Conservation (phyloP, 257 asterid species). For the Marsdenia floribunda region DNA sequence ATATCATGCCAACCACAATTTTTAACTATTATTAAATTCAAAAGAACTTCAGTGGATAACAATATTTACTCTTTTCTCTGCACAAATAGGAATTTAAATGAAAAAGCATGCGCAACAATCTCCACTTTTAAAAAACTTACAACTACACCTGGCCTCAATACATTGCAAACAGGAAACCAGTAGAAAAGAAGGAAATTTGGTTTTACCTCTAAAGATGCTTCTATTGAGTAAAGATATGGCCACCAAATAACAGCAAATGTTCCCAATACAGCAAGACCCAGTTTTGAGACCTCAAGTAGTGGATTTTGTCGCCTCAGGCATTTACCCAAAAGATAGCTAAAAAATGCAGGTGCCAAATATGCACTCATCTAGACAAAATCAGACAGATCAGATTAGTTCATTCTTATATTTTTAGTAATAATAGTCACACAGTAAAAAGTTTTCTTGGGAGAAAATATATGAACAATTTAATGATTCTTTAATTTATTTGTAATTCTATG, state of each 20-base stretch:
- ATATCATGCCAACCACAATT: too few species aligned
- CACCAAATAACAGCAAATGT: conserved; percentile 82
- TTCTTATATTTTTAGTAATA: background rate
- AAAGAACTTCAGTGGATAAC: background rate
- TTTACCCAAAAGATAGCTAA: conserved; percentile 86
- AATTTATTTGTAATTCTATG: background rate
- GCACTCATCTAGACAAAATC: conserved; percentile 74
- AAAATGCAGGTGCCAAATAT: conserved; percentile 91
- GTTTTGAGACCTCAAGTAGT: conserved; percentile 52
- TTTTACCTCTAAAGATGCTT: conserved; percentile 69
- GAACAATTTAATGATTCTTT: background rate
- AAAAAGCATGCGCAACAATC: background rate
- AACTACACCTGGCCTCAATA: background rate
- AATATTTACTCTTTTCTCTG: background rate
- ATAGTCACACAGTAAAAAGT: background rate
- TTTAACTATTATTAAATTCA: background rate
- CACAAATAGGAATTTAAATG: background rate
- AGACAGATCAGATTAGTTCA: background rate
- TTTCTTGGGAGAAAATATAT: background rate
- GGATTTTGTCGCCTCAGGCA: conserved; percentile 66
- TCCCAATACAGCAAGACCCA: conserved; percentile 77
- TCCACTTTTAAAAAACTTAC: conserved; percentile 1
- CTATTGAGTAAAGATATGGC: conserved; percentile 76
- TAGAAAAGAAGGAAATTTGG: conserved; percentile 10
- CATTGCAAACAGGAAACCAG: background rate